These are phyloP conservation scores for Rachicladosporium sp. DNA, from an alignment of 2,329 filamentous ascomycete genomes.

Conservation along the genomic window DNA sequence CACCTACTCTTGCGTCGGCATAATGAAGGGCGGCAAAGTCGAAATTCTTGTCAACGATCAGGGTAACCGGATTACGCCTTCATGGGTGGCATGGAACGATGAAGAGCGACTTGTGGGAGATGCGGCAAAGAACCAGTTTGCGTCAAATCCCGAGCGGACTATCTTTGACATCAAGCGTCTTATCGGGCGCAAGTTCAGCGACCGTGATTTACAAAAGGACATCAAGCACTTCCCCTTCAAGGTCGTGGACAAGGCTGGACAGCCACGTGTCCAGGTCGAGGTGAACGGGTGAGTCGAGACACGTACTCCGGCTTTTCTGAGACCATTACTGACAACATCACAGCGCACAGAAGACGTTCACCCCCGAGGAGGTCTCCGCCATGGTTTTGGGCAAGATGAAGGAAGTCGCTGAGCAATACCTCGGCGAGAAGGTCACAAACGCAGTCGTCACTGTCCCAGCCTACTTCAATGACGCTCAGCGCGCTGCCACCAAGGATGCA, in stretches of 20 bases:
- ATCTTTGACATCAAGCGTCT: constrained; percentile 39
- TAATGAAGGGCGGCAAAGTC: constrained; percentile 91
- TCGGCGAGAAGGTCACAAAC: constrained; percentile 84
- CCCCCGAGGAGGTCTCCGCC: constrained; percentile 67
- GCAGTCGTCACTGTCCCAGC: constrained; percentile 94
- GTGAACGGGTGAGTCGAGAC: constrained; percentile 40
- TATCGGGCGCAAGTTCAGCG: constrained; percentile 40
- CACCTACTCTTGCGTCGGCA: constrained; percentile 77
- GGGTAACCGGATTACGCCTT: constrained; percentile 86
- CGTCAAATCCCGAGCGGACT: constrained; percentile 37
- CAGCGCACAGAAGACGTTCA: constrained; percentile 54
- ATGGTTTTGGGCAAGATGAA: constrained; percentile 85
- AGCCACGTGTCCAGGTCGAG: constrained; percentile 71
- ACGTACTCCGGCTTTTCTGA: not conserved
- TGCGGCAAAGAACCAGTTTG: constrained; percentile 85
- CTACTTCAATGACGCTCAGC: constrained; percentile 98
- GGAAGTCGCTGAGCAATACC: constrained; percentile 90
- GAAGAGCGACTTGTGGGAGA: constrained; percentile 95
- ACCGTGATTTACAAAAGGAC: constrained; percentile 77
- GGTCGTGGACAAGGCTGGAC: constrained; percentile 77
- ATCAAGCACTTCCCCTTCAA: constrained; percentile 99
- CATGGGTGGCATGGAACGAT: constrained; percentile 57
- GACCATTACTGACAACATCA: constrained; percentile 6
- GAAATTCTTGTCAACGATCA: constrained; percentile 95
- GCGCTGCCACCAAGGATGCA: constrained; percentile 96